Conservation (phyloP, 177 flowering plant species). For the Vitis hybrid region DNA sequence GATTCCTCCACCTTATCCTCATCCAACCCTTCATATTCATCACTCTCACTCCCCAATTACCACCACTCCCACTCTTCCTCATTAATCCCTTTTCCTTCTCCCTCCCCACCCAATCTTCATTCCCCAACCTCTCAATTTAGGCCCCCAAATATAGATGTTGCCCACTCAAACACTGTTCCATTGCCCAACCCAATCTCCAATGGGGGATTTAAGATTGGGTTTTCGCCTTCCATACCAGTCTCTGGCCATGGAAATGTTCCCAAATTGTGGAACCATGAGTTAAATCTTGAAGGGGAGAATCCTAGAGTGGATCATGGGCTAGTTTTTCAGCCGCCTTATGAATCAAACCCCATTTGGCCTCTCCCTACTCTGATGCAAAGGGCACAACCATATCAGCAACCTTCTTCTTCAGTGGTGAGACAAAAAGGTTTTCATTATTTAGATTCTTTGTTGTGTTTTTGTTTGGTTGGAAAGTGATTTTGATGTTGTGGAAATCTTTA, state of each 20-base stretch:
- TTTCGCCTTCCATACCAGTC: constrained; percentile 10
- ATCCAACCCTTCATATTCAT: constrained; percentile 12
- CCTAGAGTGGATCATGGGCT: constrained; percentile 34
- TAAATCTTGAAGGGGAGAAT: constrained; percentile 24
- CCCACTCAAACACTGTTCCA: constrained; percentile 14
- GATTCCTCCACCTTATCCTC: constrained; percentile 14
- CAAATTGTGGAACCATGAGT: constrained; percentile 32
- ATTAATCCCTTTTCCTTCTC: constrained; percentile 21
- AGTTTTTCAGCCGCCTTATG: constrained; percentile 24
- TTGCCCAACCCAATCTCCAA: constrained; percentile 6
- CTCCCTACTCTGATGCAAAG: constrained; percentile 24
- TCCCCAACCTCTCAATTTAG: constrained; percentile 26
- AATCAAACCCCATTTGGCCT: constrained; percentile 32
- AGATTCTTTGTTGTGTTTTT: background rate
- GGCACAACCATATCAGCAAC: constrained; percentile 33
- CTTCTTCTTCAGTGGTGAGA: constrained; percentile 41
- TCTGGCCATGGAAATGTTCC: constrained; percentile 17
- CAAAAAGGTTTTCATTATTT: background rate
- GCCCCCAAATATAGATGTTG: constrained; percentile 19
- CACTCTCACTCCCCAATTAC: constrained; percentile 15
- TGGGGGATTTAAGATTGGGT: constrained; percentile 10
- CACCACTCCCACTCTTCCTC: constrained; percentile 24
- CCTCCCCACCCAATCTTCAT: constrained; percentile 20
- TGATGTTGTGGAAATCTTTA: constrained; percentile 21
- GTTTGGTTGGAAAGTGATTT: background rate